Conservation (phyloP, 768 basidiomycete species). For the Boletus coccyginus region DNA sequence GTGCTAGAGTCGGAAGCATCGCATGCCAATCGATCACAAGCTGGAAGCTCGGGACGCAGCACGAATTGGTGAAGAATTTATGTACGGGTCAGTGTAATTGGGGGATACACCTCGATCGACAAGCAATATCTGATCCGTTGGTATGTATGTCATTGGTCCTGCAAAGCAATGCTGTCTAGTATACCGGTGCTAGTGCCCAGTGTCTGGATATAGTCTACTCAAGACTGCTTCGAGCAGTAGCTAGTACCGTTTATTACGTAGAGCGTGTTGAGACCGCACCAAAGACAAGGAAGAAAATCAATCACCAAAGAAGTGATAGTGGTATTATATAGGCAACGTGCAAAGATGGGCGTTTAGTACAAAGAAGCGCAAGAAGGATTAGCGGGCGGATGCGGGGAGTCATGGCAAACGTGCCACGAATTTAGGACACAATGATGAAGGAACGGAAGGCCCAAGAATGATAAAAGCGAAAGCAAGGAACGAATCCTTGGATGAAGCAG, state of each 20-base stretch:
- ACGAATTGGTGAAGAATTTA: too few relatives aligned
- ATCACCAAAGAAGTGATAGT: neutral
- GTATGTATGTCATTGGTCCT: neutral
- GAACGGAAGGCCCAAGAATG: constrained; percentile 12
- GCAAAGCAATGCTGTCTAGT: neutral
- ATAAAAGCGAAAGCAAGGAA: constrained; percentile 6
- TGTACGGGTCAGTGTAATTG: too few relatives aligned
- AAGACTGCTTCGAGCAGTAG: constrained; percentile 9
- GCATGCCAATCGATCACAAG: too few relatives aligned
- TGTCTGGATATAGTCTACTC: constrained; percentile 1
- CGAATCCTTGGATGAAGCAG: constrained; percentile 4
- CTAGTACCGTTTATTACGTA: neutral
- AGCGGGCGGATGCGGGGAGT: neutral
- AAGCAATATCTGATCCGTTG: neutral
- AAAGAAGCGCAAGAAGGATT: constrained; percentile 9
- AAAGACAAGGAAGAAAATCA: neutral
- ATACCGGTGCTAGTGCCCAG: neutral
- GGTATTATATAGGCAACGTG: constrained; percentile 3
- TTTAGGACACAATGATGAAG: constrained; percentile 1
- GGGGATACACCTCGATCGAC: neutral
- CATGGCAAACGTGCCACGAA: constrained; percentile 1
- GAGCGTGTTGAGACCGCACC: neutral
- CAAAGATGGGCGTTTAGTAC: constrained; percentile 5
- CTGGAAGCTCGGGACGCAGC: too few relatives aligned
- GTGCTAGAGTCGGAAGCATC: too few relatives aligned